Conservation (phyloP, 345 rosid genomes). For the Gynandropsis gynandra region DNA sequence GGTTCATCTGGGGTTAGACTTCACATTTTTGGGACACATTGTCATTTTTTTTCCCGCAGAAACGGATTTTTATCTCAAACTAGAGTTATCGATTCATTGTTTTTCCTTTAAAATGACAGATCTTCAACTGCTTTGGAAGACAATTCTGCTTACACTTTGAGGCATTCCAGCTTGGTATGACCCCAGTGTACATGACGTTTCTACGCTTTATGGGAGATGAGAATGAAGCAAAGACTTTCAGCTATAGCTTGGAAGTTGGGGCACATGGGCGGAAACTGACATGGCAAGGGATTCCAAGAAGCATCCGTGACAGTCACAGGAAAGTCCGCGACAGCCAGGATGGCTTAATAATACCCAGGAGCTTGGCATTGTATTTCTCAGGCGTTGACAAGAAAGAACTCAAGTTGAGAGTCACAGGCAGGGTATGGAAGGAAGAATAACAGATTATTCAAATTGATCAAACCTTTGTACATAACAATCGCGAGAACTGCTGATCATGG, state of each 20-base stretch:
- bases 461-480: no score
- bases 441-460: not conserved
- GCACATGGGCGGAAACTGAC: slow-evolving; percentile 60
- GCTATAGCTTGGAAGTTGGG: slow-evolving; percentile 83
- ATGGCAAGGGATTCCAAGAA: slow-evolving; percentile 87
- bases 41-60: not conserved
- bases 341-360: slow-evolving; percentile 72
- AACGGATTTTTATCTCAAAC: not conserved
- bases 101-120: no score
- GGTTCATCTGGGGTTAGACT: no score
- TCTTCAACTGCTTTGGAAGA: slow-evolving; percentile 86
- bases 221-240: slow-evolving; percentile 67
- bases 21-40: no score
- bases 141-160: slow-evolving; percentile 93
- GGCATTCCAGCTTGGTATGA: slow-evolving; percentile 77
- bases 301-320: slow-evolving; percentile 79
- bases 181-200: slow-evolving; percentile 89
- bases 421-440: slow-evolving; percentile 84
- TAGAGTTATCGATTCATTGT: no score
- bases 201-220: slow-evolving; percentile 92
- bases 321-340: slow-evolving; percentile 87
- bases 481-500: no score
- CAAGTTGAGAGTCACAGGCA: slow-evolving; percentile 73
- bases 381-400: slow-evolving; percentile 81
- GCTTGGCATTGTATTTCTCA: slow-evolving; percentile 76